Evolutionary conservation across 1,284 basidiomycete genomes (phyloP), one percentile per base, ranked within the genome.

Genomic region (Cutaneotrichosporon sp.): DNA sequence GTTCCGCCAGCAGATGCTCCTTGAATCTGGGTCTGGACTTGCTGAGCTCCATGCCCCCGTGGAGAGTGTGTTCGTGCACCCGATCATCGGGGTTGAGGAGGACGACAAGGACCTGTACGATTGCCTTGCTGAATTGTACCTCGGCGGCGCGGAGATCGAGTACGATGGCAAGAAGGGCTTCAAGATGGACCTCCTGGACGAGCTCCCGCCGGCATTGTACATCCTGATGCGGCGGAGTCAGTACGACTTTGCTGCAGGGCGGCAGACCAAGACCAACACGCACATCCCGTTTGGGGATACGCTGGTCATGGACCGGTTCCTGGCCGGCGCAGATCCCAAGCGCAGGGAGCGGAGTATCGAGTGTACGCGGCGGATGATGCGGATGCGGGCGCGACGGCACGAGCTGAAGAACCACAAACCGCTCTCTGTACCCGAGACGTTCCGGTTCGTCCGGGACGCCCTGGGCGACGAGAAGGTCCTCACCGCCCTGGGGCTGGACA

Each of bases 201-300:
- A 91, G 54, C 79, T 93, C 20, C 94, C 94, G 1, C 89, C 90
- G 1, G 75, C 97, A 52, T 76, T 99, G 27, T 96, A 99, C 69
- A 89, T 99, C 45, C 94, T 97, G 71, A 81, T 98, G 29, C 88
- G 94, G 88, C 82, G 94, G 55, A 96, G 93, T 1, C 94, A 97
- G 82, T 99, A 94, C 76, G 93, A 99, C 70, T 82, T 57, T 10
- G 51, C 56, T 2, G 66, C 64, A 11, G 56, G 59, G 52, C 85
- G 91, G 59, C 85, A 92, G 16, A 93, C 88, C 78, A 99, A 99
- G 74, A 92, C 88, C 10, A 94, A 98, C 68, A 91, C 90, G 1
- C 94, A 93, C 67, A 84, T 99, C 60, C 87, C 86, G 63, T 94
- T 96, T 67, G 84, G 80, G 5, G 88, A 94, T 70, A 86, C 83